A percentile compares a stretch with the other conserved stretches of the same genome.
Evolutionary conservation across 768 basidiomycete genomes (phyloP).

Genomic region (Boletus rufocinnamomeus): DNA sequence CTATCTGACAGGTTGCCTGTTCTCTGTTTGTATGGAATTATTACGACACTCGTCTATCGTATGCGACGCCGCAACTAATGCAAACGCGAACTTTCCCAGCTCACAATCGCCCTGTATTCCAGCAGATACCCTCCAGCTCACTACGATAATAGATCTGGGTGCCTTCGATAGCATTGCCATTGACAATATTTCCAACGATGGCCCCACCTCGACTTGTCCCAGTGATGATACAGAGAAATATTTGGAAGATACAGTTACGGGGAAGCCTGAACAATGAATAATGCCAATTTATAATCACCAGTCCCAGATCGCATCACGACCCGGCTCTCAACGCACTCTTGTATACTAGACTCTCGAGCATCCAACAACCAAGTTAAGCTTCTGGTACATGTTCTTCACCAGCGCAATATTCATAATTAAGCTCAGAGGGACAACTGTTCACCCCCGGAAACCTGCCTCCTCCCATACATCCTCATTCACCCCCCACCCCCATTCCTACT

Average conservation of each 20-base stretch:
- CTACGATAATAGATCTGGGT: constrained; percentile 15
- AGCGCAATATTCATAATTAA: background rate
- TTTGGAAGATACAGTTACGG: background rate
- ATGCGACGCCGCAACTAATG: background rate
- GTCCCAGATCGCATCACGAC: background rate
- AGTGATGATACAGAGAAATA: background rate
- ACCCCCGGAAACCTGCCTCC: background rate
- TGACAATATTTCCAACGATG: background rate
- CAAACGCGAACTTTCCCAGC: background rate
- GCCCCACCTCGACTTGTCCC: background rate
- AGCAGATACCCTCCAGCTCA: constrained; percentile 5
- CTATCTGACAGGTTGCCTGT: constrained; percentile 10
- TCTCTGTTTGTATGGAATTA: constrained; percentile 18
- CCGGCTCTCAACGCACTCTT: background rate
- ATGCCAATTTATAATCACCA: background rate
- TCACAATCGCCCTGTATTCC: background rate
- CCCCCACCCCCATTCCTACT: background rate
- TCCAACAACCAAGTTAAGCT: background rate
- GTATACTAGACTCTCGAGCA: background rate
- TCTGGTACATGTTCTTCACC: background rate
- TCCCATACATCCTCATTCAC: background rate
- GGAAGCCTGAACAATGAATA: background rate
- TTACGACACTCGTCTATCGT: constrained; percentile 12
- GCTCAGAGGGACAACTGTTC: background rate
- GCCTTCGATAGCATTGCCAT: background rate